Evolutionary conservation across 257 asterid species (phyloP).

Genomic region (Jaltomata sinuosa): DNA sequence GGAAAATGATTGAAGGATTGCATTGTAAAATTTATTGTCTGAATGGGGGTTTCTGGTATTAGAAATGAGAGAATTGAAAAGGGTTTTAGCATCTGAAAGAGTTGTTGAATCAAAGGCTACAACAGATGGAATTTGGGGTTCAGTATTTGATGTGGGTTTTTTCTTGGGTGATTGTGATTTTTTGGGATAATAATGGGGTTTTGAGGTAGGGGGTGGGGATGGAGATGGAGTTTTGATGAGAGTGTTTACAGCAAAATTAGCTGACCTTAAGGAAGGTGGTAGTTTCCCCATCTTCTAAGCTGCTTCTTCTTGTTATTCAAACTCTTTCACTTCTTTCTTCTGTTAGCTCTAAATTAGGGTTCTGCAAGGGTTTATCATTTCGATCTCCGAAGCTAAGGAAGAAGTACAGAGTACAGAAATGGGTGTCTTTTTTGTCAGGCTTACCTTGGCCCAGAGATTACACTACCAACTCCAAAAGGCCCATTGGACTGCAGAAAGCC

Average conservation of each 20-base stretch:
- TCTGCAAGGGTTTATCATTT: slow-evolving; percentile 30
- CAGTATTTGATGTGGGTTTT: slow-evolving; percentile 4
- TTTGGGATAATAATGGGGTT: slow-evolving; percentile 17
- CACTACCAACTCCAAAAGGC: not conserved
- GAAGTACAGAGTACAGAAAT: not conserved
- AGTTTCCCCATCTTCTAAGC: slow-evolving; percentile 47
- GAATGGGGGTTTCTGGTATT: slow-evolving; percentile 34
- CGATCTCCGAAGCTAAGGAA: not conserved
- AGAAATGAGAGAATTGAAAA: slow-evolving; percentile 57
- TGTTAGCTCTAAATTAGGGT: slow-evolving; percentile 24
- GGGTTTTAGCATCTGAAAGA: slow-evolving; percentile 75
- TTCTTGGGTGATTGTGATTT: slow-evolving; percentile 6
- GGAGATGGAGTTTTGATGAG: slow-evolving; percentile 24
- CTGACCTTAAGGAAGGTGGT: slow-evolving; percentile 41
- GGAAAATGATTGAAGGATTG: slow-evolving; percentile 61
- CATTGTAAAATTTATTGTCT: slow-evolving; percentile 48
- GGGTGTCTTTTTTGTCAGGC: not conserved
- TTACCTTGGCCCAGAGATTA: not conserved
- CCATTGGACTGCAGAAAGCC: not conserved
- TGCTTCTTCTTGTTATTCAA: not conserved
- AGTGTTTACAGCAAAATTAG: slow-evolving; percentile 25
- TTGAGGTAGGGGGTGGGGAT: slow-evolving; percentile 5
- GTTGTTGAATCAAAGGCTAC: slow-evolving; percentile 39
- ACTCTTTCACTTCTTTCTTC: not conserved
- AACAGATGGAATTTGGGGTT: slow-evolving; percentile 16